Base-by-base conservation (phyloP, 2,329 filamentous ascomycete genomes). In the Venturia pyrina region DNA sequence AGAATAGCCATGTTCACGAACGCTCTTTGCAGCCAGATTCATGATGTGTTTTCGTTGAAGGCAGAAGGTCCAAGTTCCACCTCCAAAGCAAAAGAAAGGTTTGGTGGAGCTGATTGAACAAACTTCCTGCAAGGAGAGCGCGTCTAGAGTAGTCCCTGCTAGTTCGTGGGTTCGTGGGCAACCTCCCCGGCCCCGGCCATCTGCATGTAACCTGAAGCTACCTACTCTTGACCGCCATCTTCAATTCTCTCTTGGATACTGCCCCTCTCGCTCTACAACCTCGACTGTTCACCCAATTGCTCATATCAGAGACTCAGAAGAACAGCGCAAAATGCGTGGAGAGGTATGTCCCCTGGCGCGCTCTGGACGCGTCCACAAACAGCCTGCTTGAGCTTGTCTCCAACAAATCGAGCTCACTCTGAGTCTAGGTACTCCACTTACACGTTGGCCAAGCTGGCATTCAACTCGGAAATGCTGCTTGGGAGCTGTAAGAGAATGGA, bases 391-490 rank as follows among this genome's bases (percentile, higher is more conserved):
- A 28, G 48, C 21, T 53, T 19, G 13, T 32, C 53, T 11, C 24
- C n/a, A 37, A 28, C 40, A n/a, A 62, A 43, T 11, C 11, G 37
- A 62, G 28, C 60, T 43, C 43, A 62, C 60, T 21, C 43, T 44
- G 37, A 62, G 15, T 32, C 37, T 24, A 66, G 64, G 53, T 66
- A 46, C 64, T 61, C n/a, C 86, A 88, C 77, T 78, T 88, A 71
- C 85, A 88, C 75, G 85, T 88, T 75, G 86, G 86, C 76, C 86
- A 89, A 82, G 87, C 87, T 79, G 87, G 87, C 79, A 85, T 82
- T 75, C 87, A 89, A 84, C 85, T 89, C 69, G 87, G 87, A 74
- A 89, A 89, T 82, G 87, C 85, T 75, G 87, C 87, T 72, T 89
- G 87, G 53, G 53, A 59, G 28, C 53, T 59, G 53, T 59, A 59